Conservation (phyloP, 148 eudicot genomes). For the Chenopodium album region DNA sequence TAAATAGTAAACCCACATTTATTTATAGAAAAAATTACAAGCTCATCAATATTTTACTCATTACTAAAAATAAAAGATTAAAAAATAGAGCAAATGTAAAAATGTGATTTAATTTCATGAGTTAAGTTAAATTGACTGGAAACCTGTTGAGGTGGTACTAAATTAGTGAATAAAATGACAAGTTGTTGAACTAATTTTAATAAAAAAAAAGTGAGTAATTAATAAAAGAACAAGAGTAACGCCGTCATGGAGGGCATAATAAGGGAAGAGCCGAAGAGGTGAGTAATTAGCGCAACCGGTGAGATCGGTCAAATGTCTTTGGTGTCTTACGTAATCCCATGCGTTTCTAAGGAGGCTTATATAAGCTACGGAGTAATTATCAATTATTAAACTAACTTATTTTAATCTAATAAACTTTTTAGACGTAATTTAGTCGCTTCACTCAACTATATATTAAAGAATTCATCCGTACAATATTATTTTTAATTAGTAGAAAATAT, state of each 20-base stretch:
- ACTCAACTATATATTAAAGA: no score
- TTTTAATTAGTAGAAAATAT: no score
- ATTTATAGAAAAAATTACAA: no score
- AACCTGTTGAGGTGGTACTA: not conserved
- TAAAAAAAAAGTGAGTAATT: not conserved
- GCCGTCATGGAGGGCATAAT: not conserved
- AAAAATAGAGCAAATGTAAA: not conserved
- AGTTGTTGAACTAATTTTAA: not conserved
- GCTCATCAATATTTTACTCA: not conserved
- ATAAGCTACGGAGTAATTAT: no score
- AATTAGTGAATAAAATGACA: not conserved
- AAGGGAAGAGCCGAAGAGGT: not conserved
- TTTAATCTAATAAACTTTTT: no score
- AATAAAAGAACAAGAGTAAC: not conserved
- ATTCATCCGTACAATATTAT: no score
- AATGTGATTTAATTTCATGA: not conserved
- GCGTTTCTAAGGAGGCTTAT: constrained; percentile 8
- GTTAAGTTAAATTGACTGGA: not conserved
- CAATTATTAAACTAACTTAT: not conserved
- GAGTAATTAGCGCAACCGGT: constrained; percentile 4
- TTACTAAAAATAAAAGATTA: no score
- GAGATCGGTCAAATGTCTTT: constrained; percentile 12
- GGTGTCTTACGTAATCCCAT: constrained; percentile 14
- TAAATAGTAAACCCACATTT: not conserved
- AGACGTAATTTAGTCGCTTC: not conserved